Percentiles rank a stretch among this genome's conserved stretches.
phyloP scores from a whole-genome alignment of 2,329 filamentous ascomycete genomes.

The Nannizziopsis arthrosporioides region DNA sequence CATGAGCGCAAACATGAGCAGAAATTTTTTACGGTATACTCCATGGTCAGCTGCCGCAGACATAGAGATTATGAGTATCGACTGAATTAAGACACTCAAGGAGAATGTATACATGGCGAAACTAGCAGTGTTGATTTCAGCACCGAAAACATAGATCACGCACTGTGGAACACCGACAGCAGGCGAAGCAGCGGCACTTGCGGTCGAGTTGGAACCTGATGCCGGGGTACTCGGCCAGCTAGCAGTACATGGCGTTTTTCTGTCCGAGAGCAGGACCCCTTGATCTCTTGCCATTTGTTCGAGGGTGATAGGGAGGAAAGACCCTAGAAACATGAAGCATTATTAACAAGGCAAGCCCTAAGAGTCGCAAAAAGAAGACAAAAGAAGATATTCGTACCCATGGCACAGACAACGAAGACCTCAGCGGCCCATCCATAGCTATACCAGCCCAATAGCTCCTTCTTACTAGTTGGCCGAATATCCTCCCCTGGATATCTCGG shows the following conservation, averaged over 20 bases:
- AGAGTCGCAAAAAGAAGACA: background rate
- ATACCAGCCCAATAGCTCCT: conserved; percentile 90
- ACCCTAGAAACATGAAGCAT: conserved; percentile 44
- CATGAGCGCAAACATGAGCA: conserved; percentile 71
- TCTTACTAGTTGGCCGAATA: conserved; percentile 70
- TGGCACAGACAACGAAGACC: conserved; percentile 86
- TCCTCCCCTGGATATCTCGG: conserved; percentile 47
- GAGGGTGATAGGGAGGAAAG: conserved; percentile 89
- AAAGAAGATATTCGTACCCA: conserved; percentile 39
- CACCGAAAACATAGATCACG: conserved; percentile 66
- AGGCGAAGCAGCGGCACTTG: conserved; percentile 14
- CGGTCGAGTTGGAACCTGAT: conserved; percentile 15
- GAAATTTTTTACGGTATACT: conserved; percentile 74
- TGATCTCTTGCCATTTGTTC: conserved; percentile 89
- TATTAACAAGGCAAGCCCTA: background rate
- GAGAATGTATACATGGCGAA: conserved; percentile 68
- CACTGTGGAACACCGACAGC: conserved; percentile 47
- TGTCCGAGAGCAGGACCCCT: conserved; percentile 72
- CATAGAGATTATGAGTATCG: conserved; percentile 86
- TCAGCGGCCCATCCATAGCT: conserved; percentile 93
- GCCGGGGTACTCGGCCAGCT: conserved; percentile 41
- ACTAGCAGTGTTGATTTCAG: conserved; percentile 60
- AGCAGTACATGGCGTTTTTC: conserved; percentile 59
- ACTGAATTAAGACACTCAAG: conserved; percentile 77
- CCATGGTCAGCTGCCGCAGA: conserved; percentile 93